A percentile compares a stretch with the other conserved stretches of the same genome.
phyloP scores from a whole-genome alignment of 805 yeast genomes.

The Monosporozyma servazzii region DNA sequence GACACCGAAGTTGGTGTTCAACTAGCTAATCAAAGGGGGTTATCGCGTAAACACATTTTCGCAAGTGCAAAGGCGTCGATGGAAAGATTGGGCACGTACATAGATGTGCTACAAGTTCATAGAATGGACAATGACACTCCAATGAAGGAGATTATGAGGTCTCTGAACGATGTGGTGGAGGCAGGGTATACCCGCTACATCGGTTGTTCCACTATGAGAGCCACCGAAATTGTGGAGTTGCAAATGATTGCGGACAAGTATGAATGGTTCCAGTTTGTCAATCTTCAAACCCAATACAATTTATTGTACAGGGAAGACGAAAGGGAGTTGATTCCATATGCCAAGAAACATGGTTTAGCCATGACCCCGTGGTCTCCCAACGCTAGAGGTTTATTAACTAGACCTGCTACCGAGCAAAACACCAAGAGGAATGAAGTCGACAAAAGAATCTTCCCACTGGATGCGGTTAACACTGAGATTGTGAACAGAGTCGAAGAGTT shows the following conservation, averaged over 20 bases:
- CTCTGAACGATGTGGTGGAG: conserved; percentile 46
- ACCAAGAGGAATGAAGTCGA: conserved; percentile 13
- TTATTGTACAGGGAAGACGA: conserved; percentile 54
- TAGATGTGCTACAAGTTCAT: conserved; percentile 31
- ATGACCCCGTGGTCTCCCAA: conserved; percentile 54
- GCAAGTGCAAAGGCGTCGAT: conserved; percentile 36
- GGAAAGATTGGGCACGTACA: conserved; percentile 38
- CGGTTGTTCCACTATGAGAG: conserved; percentile 56
- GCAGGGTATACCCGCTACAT: conserved; percentile 44
- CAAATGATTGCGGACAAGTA: conserved; percentile 48
- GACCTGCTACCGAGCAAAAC: conserved; percentile 30
- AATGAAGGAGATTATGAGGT: conserved; percentile 45
- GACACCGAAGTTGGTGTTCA: neutral
- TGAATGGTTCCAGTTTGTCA: conserved; percentile 50
- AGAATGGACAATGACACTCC: conserved; percentile 41
- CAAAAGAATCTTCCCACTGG: conserved; percentile 36
- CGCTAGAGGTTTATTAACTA: conserved; percentile 46
- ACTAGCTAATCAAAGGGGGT: conserved; percentile 29
- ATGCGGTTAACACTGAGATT: conserved; percentile 27
- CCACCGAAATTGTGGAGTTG: conserved; percentile 17
- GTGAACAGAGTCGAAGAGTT: conserved; percentile 45
- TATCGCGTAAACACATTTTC: conserved; percentile 40
- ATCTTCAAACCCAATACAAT: conserved; percentile 51
- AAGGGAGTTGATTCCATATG: conserved; percentile 49
- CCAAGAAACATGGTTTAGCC: conserved; percentile 45